phyloP scores from a whole-genome alignment of 202 grass and related monocot species.

The Sporobolus alterniflorus region DNA sequence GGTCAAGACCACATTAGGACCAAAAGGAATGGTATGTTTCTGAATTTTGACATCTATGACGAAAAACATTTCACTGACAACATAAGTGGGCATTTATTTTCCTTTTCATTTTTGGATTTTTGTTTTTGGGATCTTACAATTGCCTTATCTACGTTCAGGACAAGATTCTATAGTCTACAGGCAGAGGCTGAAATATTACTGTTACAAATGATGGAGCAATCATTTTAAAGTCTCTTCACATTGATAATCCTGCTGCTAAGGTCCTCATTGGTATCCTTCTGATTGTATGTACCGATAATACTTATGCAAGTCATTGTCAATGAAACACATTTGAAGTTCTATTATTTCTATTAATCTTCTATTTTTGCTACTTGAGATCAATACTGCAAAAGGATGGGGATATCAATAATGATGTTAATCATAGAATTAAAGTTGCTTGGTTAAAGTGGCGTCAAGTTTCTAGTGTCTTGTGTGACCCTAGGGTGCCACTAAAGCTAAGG shows the following conservation, averaged over 20 bases:
- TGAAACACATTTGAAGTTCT: neutral
- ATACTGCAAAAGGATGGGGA: too few species aligned
- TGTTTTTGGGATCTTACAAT: neutral
- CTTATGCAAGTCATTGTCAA: neutral
- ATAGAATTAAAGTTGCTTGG: too few species aligned
- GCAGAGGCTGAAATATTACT: conserved; percentile 77
- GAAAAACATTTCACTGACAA: neutral
- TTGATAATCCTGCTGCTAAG: conserved; percentile 93
- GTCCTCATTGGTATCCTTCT: conserved; percentile 96
- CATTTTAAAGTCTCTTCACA: conserved; percentile 96
- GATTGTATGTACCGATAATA: neutral
- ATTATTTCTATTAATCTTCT: neutral
- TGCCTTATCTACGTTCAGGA: conserved; percentile 48
- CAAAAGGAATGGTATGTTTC: conserved; percentile 92
- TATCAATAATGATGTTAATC: too few species aligned
- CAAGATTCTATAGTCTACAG: conserved; percentile 94
- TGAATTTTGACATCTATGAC: neutral
- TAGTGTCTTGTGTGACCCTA: too few species aligned
- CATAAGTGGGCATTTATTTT: neutral
- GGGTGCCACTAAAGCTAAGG: too few species aligned
- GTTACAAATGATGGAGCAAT: conserved; percentile 98
- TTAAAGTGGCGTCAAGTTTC: too few species aligned
- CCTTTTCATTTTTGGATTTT: neutral
- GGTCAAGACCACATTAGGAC: conserved; percentile 85
- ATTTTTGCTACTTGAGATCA: too few species aligned